phyloP scores from a whole-genome alignment of 140 eudicot species.

The Ambrosia hybrid region DNA sequence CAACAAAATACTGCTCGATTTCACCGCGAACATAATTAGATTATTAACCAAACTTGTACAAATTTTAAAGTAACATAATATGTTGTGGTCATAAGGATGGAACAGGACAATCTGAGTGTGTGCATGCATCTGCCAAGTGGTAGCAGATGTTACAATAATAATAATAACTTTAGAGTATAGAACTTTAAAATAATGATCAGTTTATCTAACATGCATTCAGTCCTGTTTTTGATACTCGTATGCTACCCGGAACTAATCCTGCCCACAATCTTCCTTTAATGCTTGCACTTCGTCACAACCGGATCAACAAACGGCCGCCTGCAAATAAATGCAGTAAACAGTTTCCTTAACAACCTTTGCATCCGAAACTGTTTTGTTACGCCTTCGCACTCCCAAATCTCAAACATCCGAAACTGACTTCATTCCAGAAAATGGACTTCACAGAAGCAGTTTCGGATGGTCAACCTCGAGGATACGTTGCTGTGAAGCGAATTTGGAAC shows the following conservation, averaged over 20 bases:
- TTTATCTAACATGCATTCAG: no score
- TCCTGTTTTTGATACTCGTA: no score
- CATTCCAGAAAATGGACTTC: slow-evolving; percentile 81
- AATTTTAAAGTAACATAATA: slow-evolving; percentile 1
- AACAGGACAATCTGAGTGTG: not conserved
- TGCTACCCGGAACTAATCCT: no score
- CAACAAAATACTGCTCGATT: slow-evolving; percentile 66
- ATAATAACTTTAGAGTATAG: no score
- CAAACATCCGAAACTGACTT: slow-evolving; percentile 67
- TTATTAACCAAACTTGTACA: slow-evolving; percentile 4
- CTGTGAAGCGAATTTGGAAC: slow-evolving; percentile 62
- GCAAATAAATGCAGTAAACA: no score
- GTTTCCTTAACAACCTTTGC: no score
- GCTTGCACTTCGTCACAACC: no score
- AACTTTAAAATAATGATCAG: not conserved
- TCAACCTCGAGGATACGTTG: slow-evolving; percentile 46
- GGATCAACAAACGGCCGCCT: no score
- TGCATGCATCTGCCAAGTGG: not conserved
- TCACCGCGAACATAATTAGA: slow-evolving; percentile 58
- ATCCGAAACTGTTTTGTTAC: no score
- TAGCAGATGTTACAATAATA: not conserved
- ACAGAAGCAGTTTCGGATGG: slow-evolving; percentile 55
- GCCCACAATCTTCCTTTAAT: no score
- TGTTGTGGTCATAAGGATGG: not conserved
- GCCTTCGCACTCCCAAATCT: no score